Conservation (phyloP, 495 filamentous ascomycete species). For the Hypomontagnella submonticulosa region DNA sequence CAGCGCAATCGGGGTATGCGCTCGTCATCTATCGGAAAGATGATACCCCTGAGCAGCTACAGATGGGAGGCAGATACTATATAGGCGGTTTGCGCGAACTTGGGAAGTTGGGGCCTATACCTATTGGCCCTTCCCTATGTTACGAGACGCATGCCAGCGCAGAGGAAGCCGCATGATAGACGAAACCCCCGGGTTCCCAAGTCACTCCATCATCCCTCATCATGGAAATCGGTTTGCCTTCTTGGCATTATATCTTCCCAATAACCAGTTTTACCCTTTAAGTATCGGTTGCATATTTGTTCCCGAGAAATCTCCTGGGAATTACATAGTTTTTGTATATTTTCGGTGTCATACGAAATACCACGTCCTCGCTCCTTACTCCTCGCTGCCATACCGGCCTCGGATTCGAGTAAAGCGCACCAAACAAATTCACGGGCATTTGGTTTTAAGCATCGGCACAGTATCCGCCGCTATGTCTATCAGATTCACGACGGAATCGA, state of each 20-base stretch:
- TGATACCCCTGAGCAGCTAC: not conserved
- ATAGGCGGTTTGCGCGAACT: not conserved
- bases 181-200: not conserved
- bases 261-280: not conserved
- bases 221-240: not conserved
- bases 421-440: not conserved
- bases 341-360: constrained; percentile 9
- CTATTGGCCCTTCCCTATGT: constrained; percentile 15
- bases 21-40: not conserved
- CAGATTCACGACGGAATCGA: constrained; percentile 1
- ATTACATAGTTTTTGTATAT: constrained; percentile 10
- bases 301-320: not conserved
- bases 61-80: not conserved
- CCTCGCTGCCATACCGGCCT: not conserved
- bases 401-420: not conserved
- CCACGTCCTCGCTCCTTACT: not conserved
- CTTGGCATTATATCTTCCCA: not conserved
- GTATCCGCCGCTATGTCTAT: constrained; percentile 6
- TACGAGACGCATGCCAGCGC: not conserved
- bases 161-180: constrained; percentile 14
- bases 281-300: constrained; percentile 12
- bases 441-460: not conserved
- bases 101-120: not conserved
- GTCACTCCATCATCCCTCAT: not conserved
- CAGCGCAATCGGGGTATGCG: constrained; percentile 10